Evolutionary conservation across 352 stramenopile species (phyloP).

Genomic region (Globisporangium rhizosaccharum): DNA sequence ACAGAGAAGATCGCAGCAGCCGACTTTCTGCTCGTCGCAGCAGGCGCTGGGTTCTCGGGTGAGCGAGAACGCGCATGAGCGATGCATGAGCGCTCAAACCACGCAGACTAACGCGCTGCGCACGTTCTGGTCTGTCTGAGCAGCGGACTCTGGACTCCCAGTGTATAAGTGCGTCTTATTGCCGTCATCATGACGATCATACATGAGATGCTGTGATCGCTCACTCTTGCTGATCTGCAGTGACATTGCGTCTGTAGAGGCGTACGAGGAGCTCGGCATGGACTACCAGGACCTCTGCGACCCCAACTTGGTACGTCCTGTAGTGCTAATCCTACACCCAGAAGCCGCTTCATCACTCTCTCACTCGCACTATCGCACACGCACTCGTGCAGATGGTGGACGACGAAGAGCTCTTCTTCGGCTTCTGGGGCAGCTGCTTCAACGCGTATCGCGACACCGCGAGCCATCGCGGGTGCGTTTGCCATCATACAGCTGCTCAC

Average conservation of each 20-base stretch:
- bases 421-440: conserved; percentile 89
- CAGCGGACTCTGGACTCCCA: conserved; percentile 80
- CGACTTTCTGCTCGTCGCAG: conserved; percentile 85
- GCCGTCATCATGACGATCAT: not conserved
- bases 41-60: conserved; percentile 87
- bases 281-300: conserved; percentile 90
- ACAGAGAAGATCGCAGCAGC: conserved; percentile 62
- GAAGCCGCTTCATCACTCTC: not conserved
- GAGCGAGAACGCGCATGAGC: not conserved
- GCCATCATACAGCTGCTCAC: conserved; percentile 2
- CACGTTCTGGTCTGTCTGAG: not conserved
- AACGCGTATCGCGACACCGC: conserved; percentile 81
- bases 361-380: not conserved
- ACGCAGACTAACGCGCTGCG: not conserved
- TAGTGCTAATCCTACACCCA: not conserved
- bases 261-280: conserved; percentile 71
- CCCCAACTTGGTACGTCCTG: conserved; percentile 52
- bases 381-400: conserved; percentile 44
- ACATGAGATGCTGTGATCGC: not conserved
- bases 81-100: not conserved
- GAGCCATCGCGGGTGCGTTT: conserved; percentile 66
- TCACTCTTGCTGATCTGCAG: conserved; percentile 19
- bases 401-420: conserved; percentile 84
- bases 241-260: conserved; percentile 80
- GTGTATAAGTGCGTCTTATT: conserved; percentile 72